A percentile compares a stretch with the other conserved stretches of the same genome.
phyloP scores from a whole-genome alignment of 2,329 filamentous ascomycete species.

The Ophiosphaerella narmari region DNA sequence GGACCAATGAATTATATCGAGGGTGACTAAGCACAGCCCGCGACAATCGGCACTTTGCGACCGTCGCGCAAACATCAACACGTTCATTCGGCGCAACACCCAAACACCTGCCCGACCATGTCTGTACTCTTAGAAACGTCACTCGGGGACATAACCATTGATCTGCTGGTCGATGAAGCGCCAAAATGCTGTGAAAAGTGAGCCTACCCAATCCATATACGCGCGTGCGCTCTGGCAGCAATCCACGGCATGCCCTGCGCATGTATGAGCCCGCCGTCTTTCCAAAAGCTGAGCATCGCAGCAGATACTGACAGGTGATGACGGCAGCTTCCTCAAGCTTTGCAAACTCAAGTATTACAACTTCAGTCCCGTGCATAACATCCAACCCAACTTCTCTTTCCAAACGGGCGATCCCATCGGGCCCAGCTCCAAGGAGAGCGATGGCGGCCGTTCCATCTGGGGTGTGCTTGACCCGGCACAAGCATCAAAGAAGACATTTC shows the following conservation, averaged over 20 bases:
- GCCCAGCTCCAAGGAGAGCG: slow-evolving; percentile 79
- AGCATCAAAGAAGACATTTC: slow-evolving; percentile 74
- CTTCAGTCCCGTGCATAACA: slow-evolving; percentile 86
- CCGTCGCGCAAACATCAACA: slow-evolving; percentile 11
- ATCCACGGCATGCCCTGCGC: slow-evolving; percentile 17
- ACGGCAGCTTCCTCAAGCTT: slow-evolving; percentile 86
- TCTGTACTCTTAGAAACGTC: slow-evolving; percentile 94
- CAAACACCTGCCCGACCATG: slow-evolving; percentile 59
- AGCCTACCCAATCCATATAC: slow-evolving; percentile 47
- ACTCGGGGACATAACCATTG: slow-evolving; percentile 90
- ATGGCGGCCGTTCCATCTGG: slow-evolving; percentile 95
- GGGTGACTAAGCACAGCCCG: slow-evolving; percentile 21
- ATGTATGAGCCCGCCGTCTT: slow-evolving; percentile 31
- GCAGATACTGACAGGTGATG: slow-evolving; percentile 57
- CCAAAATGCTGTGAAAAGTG: slow-evolving; percentile 95
- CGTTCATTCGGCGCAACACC: slow-evolving; percentile 14
- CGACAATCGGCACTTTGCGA: slow-evolving; percentile 21
- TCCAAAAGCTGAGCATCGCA: slow-evolving; percentile 56
- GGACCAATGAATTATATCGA: slow-evolving; percentile 7
- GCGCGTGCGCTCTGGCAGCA: slow-evolving; percentile 18
- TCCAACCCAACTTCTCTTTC: slow-evolving; percentile 95
- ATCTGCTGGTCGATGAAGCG: slow-evolving; percentile 85
- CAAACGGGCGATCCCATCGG: slow-evolving; percentile 95
- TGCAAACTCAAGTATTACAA: slow-evolving; percentile 99
- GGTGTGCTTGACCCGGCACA: slow-evolving; percentile 68